Evolutionary conservation across 495 filamentous ascomycete species (phyloP).

Genomic region (Rostrohypoxylon terebratum): DNA sequence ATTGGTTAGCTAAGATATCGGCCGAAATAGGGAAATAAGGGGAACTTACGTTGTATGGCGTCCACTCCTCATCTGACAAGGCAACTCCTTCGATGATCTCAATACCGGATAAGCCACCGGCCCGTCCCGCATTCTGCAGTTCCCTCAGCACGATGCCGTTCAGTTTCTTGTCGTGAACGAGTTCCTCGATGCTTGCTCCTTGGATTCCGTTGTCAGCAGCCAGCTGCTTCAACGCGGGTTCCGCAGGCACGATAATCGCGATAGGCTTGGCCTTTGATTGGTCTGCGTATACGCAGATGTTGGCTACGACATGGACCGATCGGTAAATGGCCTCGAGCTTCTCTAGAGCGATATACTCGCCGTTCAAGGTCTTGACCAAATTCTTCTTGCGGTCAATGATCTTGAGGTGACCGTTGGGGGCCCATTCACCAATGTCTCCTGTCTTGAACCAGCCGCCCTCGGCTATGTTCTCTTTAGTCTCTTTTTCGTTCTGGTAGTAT

Average conservation of each 20-base stretch:
- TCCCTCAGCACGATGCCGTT: conserved; percentile 82
- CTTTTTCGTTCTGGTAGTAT: conserved; percentile 86
- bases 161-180: conserved; percentile 87
- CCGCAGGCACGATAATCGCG: conserved; percentile 92
- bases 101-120: conserved; percentile 82
- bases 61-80: conserved; percentile 97
- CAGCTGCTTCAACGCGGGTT: conserved; percentile 85
- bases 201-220: conserved; percentile 77
- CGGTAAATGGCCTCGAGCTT: conserved; percentile 98
- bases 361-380: conserved; percentile 92
- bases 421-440: conserved; percentile 93
- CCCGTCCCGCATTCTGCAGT: conserved; percentile 78
- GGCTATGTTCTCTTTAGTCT: conserved; percentile 79
- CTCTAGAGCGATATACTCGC: conserved; percentile 98
- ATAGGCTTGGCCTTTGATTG: conserved; percentile 83
- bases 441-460: conserved; percentile 96
- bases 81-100: conserved; percentile 96
- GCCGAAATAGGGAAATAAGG: neutral
- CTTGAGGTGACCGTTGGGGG: conserved; percentile 79
- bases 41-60: conserved; percentile 87
- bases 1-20: conserved; percentile 41
- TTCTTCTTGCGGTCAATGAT: conserved; percentile 99
- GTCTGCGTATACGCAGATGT: conserved; percentile 95
- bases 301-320: conserved; percentile 82
- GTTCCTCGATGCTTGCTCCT: conserved; percentile 77